These are phyloP conservation scores for Hansenula sp. DNA, from an alignment of 1,139 yeast species.

Conservation along the genomic window DNA sequence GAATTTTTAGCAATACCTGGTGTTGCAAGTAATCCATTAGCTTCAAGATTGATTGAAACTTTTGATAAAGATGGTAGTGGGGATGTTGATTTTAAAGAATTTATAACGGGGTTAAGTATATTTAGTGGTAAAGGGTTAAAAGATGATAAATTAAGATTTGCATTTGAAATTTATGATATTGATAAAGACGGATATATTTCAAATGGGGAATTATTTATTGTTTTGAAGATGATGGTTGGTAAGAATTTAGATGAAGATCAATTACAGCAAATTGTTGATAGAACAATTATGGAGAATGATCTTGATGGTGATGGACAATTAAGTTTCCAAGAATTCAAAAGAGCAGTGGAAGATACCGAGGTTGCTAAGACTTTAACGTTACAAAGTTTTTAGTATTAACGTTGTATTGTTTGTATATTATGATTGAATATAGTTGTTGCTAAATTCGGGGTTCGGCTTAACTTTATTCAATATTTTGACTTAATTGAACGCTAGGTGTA, in stretches of 20 bases:
- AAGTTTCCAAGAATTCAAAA: constrained; percentile 81
- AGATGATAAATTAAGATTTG: constrained; percentile 81
- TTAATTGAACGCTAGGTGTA: too few relatives aligned
- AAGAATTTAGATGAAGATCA: constrained; percentile 82
- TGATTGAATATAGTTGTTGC: background rate
- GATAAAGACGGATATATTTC: constrained; percentile 94
- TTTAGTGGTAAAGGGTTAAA: constrained; percentile 86
- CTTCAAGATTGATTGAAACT: constrained; percentile 85
- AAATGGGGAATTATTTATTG: constrained; percentile 90
- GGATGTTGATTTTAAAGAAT: constrained; percentile 92
- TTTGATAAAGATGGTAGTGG: constrained; percentile 95
- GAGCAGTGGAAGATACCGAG: constrained; percentile 64
- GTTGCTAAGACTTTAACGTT: constrained; percentile 58
- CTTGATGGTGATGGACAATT: constrained; percentile 85
- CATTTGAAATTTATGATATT: constrained; percentile 91
- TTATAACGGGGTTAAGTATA: constrained; percentile 83
- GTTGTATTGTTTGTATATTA: background rate
- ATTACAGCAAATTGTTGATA: constrained; percentile 91
- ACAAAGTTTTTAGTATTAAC: constrained; percentile 18
- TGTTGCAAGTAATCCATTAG: constrained; percentile 84
- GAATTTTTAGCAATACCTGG: constrained; percentile 95
- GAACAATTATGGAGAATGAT: constrained; percentile 95
- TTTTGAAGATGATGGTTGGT: constrained; percentile 96
- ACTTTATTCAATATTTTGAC: too few relatives aligned
- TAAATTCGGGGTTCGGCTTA: too few relatives aligned